Evolutionary conservation across 345 rosid genomes (phyloP).

Genomic region (Theobroma cacao): DNA sequence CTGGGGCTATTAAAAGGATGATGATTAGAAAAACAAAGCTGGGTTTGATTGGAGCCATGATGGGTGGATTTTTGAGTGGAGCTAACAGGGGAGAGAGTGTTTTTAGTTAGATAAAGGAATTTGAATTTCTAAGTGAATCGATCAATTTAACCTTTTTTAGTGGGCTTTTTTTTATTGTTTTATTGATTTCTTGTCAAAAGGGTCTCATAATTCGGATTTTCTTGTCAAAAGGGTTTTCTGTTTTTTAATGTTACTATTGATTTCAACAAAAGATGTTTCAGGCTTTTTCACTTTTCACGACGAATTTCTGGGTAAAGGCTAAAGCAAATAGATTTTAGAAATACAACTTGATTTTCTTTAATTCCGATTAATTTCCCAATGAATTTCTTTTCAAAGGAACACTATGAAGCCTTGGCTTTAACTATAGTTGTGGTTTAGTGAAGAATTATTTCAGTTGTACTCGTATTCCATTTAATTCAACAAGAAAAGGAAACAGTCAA

Average conservation of each 20-base stretch:
- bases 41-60: slow-evolving; percentile 23
- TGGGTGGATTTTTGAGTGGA: background rate
- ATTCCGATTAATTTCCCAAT: no score
- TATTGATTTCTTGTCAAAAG: slow-evolving; percentile 16
- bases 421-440: no score
- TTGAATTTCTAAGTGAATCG: background rate
- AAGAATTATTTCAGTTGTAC: no score
- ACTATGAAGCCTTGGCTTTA: no score
- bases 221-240: background rate
- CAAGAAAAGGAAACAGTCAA: no score
- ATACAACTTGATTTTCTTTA: no score
- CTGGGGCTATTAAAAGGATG: slow-evolving; percentile 15
- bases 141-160: background rate
- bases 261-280: no score
- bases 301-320: no score
- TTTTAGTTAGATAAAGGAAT: background rate
- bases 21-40: slow-evolving; percentile 1
- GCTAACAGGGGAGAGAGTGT: background rate
- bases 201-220: background rate
- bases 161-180: background rate
- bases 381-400: no score
- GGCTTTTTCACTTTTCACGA: no score
- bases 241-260: background rate
- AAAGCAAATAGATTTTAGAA: no score
- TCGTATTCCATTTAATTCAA: no score